Evolutionary conservation across 176 grass and related monocot genomes (phyloP), one percentile per base, ranked within the genome.

Genomic region (Alloteropsis semialata): DNA sequence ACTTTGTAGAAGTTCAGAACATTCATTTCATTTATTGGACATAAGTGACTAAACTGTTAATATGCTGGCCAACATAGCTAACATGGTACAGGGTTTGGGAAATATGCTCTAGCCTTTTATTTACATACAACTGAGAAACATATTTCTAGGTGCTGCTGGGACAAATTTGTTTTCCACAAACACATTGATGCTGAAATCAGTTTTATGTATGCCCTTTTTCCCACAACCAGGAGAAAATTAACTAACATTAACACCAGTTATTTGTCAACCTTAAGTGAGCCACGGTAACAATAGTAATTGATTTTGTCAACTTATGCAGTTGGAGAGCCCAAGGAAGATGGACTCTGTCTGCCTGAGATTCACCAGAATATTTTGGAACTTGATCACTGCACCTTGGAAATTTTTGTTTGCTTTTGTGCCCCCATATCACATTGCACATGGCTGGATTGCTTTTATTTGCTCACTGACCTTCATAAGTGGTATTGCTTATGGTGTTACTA

Each of bases 401-500:
- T 29, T 97, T 18, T 57, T 94, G 15, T 94, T 94, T 65, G 90
- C 95, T 39, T 91, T 94, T 81, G 90, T 97, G 24, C 92, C 92
- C 25, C 92, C 92, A 0, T 89, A 89, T 80, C 81, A 92, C 59
- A 88, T 97, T 70, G 77, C 86, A 34, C 90, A 94, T 76, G 95
- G 92, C 44, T 97, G 95, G 95, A 58, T 97, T 22, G 84, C 95
- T 77, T 97, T 97, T 75, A 84, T 92, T 32, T 88, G 77, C 65
- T 91, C 88, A 39, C 86, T 97, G 34, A 33, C 58, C 19, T 94
- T 94, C 69, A 94, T 97, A 79, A 97, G 92, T 65, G 92, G 86
- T 30, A 97, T 97, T 82, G 90, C 95, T 66, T 97, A 92, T 73
- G 90, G 83, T 64, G 95, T 97, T 54, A 97, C 95, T 73, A 91